Percentiles rank a stretch among this genome's conserved stretches.
Conservation (phyloP, 768 basidiomycete species). For the Mycena metata region DNA sequence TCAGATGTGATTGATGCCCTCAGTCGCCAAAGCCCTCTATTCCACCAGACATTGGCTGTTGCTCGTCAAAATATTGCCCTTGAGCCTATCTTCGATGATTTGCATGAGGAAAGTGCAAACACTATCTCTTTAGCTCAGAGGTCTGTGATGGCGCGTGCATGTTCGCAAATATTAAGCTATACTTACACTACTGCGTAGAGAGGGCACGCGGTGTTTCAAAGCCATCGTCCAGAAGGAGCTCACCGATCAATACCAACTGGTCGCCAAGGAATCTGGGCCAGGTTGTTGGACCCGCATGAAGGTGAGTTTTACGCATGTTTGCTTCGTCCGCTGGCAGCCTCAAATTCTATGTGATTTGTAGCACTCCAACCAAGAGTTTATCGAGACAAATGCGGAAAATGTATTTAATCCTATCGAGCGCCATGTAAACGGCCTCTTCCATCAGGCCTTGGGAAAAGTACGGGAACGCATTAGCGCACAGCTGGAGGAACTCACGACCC, state of each 20-base stretch:
- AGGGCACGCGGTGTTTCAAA: slow-evolving; percentile 17
- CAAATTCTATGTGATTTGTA: neutral
- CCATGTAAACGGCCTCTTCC: neutral
- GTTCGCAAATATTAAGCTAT: neutral
- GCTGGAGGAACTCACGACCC: neutral
- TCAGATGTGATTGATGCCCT: neutral
- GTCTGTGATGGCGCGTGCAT: neutral
- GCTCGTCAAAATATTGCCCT: slow-evolving; percentile 7
- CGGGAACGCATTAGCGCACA: neutral
- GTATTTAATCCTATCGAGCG: slow-evolving; percentile 3
- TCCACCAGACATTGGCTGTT: neutral
- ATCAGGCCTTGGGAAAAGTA: neutral
- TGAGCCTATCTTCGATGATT: neutral
- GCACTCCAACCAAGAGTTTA: neutral
- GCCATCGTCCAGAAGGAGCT: slow-evolving; percentile 1
- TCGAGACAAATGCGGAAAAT: slow-evolving; percentile 1
- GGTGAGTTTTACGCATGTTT: neutral
- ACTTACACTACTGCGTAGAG: slow-evolving; percentile 1
- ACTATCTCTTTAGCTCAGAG: slow-evolving; percentile 7
- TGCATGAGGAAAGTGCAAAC: neutral
- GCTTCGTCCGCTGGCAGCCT: neutral
- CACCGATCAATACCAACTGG: slow-evolving; percentile 1
- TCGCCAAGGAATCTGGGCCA: neutral
- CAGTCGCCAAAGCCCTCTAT: neutral
- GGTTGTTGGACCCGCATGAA: slow-evolving; percentile 7